phyloP scores from a whole-genome alignment of 306 rosid genomes.

The Echinosophora koreensis region DNA sequence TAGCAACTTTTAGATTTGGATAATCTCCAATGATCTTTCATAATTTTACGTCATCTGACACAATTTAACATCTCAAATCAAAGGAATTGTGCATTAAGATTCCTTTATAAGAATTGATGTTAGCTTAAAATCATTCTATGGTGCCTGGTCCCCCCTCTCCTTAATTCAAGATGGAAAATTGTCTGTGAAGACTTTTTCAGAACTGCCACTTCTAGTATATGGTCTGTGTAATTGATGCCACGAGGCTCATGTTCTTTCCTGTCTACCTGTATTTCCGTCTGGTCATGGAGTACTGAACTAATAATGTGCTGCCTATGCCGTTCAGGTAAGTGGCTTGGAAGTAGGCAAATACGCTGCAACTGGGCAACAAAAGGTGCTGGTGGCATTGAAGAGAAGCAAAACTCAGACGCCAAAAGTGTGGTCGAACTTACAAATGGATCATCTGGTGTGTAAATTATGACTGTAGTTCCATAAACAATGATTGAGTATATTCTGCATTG shows the following conservation, averaged over 20 bases:
- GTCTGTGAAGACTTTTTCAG: background rate
- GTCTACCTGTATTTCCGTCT: constrained; percentile 3
- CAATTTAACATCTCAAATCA: constrained; percentile 1
- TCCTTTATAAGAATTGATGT: constrained; percentile 7
- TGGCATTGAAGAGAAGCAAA: constrained; percentile 80
- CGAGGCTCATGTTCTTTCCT: background rate
- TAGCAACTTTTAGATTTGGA: constrained; percentile 13
- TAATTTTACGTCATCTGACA: constrained; percentile 1
- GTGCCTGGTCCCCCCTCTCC: background rate
- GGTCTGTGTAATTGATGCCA: background rate
- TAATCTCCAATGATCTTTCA: constrained; percentile 14
- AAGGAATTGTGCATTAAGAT: constrained; percentile 5
- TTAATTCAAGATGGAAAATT: background rate
- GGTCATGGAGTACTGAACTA: background rate
- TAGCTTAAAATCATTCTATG: background rate
- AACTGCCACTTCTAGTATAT: background rate
- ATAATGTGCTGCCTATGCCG: constrained; percentile 15
- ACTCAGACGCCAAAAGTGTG: constrained; percentile 79
- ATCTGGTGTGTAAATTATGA: constrained; percentile 67
- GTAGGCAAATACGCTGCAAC: constrained; percentile 95
- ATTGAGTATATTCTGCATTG: background rate
- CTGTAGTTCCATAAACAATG: background rate
- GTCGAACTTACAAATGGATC: constrained; percentile 92
- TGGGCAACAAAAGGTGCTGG: constrained; percentile 99
- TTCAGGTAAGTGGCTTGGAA: constrained; percentile 97